Percentiles rank a stretch among this genome's conserved stretches.
Conservation (phyloP, 73 alveolate species). For the Blepharisma stoltei region DNA sequence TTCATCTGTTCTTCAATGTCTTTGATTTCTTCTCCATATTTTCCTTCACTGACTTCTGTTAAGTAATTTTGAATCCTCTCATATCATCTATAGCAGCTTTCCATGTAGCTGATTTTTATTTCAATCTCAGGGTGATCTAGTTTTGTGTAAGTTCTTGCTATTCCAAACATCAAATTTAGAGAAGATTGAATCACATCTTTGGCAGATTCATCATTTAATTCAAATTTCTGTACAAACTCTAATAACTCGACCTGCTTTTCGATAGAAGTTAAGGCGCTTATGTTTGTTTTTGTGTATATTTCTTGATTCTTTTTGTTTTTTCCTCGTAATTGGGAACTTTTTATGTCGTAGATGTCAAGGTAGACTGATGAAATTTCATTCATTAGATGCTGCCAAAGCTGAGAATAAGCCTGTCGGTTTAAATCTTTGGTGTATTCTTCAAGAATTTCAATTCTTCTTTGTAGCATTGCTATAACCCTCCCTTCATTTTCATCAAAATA, state of each 20-base stretch:
- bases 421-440: constrained; percentile 71
- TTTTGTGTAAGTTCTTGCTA: constrained; percentile 79
- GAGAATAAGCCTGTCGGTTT: constrained; percentile 82
- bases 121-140: constrained; percentile 69
- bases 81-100: constrained; percentile 64
- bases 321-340: constrained; percentile 50
- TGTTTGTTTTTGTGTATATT: constrained; percentile 47
- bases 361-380: constrained; percentile 87
- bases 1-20: constrained; percentile 63
- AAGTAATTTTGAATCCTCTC: constrained; percentile 55
- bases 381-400: constrained; percentile 72
- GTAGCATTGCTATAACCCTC: constrained; percentile 88
- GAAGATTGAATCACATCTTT: constrained; percentile 59
- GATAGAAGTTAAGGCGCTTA: constrained; percentile 56
- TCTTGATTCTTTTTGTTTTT: constrained; percentile 71
- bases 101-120: constrained; percentile 61
- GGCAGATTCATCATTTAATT: constrained; percentile 66
- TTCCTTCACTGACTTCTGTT: constrained; percentile 48
- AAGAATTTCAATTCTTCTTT: constrained; percentile 86
- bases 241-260: constrained; percentile 67
- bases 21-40: constrained; percentile 48
- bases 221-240: constrained; percentile 56
- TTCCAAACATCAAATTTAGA: constrained; percentile 68
- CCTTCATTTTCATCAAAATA: constrained; percentile 72
- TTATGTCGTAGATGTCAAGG: constrained; percentile 84